Evolutionary conservation across 176 grass and related monocot genomes (phyloP).

Genomic region (Echinochloa phyllopogon): DNA sequence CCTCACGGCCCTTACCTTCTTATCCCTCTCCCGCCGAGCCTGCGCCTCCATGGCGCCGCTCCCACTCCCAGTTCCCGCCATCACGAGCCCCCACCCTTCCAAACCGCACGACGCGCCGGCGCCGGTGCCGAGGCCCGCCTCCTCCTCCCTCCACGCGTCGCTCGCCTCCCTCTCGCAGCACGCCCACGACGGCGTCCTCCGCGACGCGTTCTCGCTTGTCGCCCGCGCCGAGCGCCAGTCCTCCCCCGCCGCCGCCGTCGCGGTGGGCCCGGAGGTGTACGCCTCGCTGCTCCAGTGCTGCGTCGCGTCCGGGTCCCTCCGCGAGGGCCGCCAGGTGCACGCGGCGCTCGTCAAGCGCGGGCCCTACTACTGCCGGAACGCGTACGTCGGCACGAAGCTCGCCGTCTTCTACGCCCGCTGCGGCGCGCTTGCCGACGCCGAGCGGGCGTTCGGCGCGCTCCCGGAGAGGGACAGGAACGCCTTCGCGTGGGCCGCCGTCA

Average conservation of each 20-base stretch:
- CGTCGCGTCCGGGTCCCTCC: constrained; percentile 30
- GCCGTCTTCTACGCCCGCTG: constrained; percentile 50
- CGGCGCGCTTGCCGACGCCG: constrained; percentile 45
- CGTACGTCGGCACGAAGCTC: constrained; percentile 55
- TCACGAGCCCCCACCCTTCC: constrained; percentile 18
- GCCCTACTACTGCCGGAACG: constrained; percentile 52
- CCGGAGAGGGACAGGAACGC: constrained; percentile 39
- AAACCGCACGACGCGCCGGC: constrained; percentile 35
- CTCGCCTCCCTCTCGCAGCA: constrained; percentile 44
- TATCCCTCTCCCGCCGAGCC: constrained; percentile 29
- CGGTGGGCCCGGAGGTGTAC: constrained; percentile 50
- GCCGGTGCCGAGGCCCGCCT: neutral
- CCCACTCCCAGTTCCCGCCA: constrained; percentile 50
- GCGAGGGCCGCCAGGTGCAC: constrained; percentile 49
- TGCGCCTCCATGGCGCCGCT: constrained; percentile 40
- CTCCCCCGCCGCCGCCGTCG: constrained; percentile 13
- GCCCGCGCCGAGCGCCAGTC: constrained; percentile 40
- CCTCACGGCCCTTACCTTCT: constrained; percentile 39
- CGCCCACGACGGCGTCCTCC: constrained; percentile 31
- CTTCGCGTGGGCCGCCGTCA: constrained; percentile 47
- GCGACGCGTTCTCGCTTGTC: constrained; percentile 46
- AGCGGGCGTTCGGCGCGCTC: constrained; percentile 37
- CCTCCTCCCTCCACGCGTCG: constrained; percentile 15
- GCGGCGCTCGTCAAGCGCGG: constrained; percentile 45
- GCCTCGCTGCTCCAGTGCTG: constrained; percentile 53